These are phyloP conservation scores for Phoenix roebelenii DNA, from an alignment of 176 grass and related monocot genomes.

Conservation along the genomic window DNA sequence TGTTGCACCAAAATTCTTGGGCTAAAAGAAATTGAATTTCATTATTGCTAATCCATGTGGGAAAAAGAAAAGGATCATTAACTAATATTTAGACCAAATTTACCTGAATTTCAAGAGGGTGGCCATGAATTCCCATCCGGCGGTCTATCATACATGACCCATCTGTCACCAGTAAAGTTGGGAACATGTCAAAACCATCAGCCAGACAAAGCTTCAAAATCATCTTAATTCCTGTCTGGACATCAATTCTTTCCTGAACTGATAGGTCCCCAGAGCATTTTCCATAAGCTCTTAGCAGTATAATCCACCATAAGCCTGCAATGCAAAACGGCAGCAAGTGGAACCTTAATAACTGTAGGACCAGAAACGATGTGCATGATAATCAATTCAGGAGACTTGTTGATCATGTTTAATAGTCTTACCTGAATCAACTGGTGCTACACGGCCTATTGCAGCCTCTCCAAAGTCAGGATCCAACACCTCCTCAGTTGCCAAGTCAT, in stretches of 20 bases:
- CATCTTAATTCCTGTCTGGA: conserved; percentile 93
- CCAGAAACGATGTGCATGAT: too few relatives aligned
- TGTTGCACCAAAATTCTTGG: too few relatives aligned
- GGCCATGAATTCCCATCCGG: conserved; percentile 86
- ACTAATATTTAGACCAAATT: not conserved
- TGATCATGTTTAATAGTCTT: not conserved
- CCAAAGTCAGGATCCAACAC: conserved; percentile 95
- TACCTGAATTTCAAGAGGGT: conserved; percentile 85
- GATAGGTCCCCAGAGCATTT: conserved; percentile 78
- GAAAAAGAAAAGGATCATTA: too few relatives aligned
- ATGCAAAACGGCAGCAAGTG: conserved; percentile 6
- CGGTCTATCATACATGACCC: conserved; percentile 95
- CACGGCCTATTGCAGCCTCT: conserved; percentile 84
- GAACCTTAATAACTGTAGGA: not conserved
- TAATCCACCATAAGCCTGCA: conserved; percentile 90
- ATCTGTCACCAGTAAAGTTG: conserved; percentile 80
- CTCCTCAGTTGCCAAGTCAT: conserved; percentile 68
- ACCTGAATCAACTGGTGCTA: conserved; percentile 95
- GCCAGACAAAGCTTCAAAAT: conserved; percentile 82
- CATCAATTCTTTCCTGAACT: conserved; percentile 90
- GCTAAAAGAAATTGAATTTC: too few relatives aligned
- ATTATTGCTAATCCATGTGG: too few relatives aligned
- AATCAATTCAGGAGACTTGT: not conserved
- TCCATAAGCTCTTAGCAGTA: conserved; percentile 82
- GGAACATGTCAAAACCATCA: conserved; percentile 94